Conservation (phyloP, 495 filamentous ascomycete species). For the Penicillium pulvis region DNA sequence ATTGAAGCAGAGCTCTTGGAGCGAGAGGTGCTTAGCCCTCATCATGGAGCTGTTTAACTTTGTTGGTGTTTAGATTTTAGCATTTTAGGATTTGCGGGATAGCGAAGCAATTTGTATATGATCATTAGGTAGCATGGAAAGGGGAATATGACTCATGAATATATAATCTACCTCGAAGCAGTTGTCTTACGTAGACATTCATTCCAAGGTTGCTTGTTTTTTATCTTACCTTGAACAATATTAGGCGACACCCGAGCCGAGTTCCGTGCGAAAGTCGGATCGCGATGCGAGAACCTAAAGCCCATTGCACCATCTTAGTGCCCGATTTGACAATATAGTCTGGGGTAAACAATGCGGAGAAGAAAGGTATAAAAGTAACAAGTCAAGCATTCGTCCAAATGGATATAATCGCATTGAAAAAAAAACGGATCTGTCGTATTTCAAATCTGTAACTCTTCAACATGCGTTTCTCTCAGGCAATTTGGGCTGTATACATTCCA, state of each 20-base stretch:
- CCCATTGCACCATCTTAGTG: neutral
- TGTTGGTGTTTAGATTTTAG: neutral
- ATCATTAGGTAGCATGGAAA: neutral
- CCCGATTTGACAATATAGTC: neutral
- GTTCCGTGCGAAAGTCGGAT: conserved; percentile 1
- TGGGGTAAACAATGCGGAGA: neutral
- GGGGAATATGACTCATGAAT: neutral
- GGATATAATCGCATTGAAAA: neutral
- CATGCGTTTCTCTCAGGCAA: neutral
- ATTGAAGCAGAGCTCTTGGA: conserved; percentile 36
- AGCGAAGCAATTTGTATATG: neutral
- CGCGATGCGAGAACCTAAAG: conserved; percentile 10
- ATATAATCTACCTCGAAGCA: neutral
- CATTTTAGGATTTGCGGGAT: neutral
- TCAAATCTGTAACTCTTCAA: neutral
- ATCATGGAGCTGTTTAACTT: neutral
- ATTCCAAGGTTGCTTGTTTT: no score
- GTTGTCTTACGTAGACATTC: neutral
- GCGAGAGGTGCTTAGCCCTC: neutral
- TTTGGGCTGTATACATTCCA: neutral
- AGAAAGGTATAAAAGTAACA: neutral
- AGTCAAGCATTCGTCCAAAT: no score
- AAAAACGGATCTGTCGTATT: neutral
- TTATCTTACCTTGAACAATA: neutral
- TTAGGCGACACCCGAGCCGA: conserved; percentile 4